Evolutionary conservation across 352 stramenopile genomes (phyloP), one percentile per base, ranked within the genome.

Genomic region (Pythium utonaiense): DNA sequence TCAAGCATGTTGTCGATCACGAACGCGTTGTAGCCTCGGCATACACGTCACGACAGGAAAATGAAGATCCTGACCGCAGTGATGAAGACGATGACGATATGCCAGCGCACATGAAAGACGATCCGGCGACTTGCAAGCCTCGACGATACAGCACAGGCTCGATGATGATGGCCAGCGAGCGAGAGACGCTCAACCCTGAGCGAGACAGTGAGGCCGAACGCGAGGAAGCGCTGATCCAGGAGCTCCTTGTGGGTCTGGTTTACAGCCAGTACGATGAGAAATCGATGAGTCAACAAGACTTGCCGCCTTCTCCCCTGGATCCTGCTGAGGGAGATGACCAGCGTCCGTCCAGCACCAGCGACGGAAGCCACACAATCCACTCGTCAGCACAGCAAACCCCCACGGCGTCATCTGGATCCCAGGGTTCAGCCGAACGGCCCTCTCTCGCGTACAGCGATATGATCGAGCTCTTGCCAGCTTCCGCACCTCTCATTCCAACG

Each of bases 141-240:
- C 42, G 52, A 9, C 42, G 60, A 12, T 62, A 51, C 47, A 67
- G 52, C 47, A 58, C 60, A 7, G 53, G 52, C 25, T 62, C 58
- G 6, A 65, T 53, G 40, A 24, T 59, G 22, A 27, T 65, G 19
- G 52, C 49, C 3, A 53, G 40, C 31, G 42, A 58, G 17, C 28
- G 38, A 4, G 10, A 44, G 3, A 34, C 53, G 1, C 53, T 49
- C 19, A 27, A 28, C 5, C n/a, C 36, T 6, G 49, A 59, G 21
- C 25, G 28, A 34, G 40, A 36, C 24, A 64, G 49, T 17, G 40
- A 65, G 24, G 28, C 21, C n/a, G 40, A 59, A n/a, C 40, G 49
- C 12, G 58, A 65, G 44, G 49, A 59, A 8, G 38, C 33, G 6
- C 41, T 58, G 5, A 65, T 58, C 13, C 41, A 65, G 22, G 58